Base-by-base conservation (phyloP, 345 rosid genomes). In the Punica granatum region DNA sequence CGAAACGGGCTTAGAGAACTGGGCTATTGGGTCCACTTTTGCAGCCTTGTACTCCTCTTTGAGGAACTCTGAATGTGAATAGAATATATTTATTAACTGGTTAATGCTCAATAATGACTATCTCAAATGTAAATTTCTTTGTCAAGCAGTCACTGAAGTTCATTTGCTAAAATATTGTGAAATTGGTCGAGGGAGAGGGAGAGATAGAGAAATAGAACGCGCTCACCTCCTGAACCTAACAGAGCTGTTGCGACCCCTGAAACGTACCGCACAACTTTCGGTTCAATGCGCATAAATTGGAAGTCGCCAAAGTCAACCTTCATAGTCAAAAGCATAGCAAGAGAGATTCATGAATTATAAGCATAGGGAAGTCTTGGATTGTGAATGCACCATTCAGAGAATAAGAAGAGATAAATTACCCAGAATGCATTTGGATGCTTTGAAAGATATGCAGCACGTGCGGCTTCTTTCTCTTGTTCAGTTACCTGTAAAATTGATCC, bases 251-350 rank as follows among this genome's bases (percentile, higher is more conserved):
- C 97, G 64, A 88, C 84, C 64, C 97, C 99, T 46, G 96, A 90
- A 6, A 93, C 92, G 74, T 83, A 94, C 72, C 91, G 79, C 72
- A 90, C 90, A 62, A 79, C 80, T 70, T 82, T 93, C 33, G 99
- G 97, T 80, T 87, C 87, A 30, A 93, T 83, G 30, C 83, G 83
- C 76, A 90, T 58, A 75, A 93, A 93, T 72, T 86, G 89, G 78
- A 90, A 93, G 84, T 93, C 99, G 59, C 96, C 96, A 36, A 93
- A 93, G 79, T 93, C 98, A 77, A 93, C 97, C 98, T 93, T 81
- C 64, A 67, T n/a, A 67, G 67, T 48, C 65, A n/a, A 34, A 75
- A 68, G 31, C 54, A 61, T 63, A 68, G 42, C 28, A 61, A 56
- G 53, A 48, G 54, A 41, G 53, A 39, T 13, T 62, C 41, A 31